Conservation (phyloP, 768 basidiomycete genomes). For the Psilocybe azurescens region DNA sequence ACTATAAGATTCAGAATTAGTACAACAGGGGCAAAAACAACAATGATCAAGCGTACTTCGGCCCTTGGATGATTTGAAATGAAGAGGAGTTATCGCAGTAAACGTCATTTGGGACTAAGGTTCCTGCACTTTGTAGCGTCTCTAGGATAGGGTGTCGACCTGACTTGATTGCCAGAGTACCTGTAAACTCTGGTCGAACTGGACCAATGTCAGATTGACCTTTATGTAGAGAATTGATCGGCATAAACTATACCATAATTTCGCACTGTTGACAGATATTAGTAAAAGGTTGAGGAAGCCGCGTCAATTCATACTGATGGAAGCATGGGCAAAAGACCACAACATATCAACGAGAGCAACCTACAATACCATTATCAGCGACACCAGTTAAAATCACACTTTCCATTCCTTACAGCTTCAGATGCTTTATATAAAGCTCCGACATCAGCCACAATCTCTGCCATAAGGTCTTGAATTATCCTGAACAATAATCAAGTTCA, state of each 20-base stretch:
- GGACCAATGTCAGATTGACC: background rate
- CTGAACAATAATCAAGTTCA: conserved; percentile 42
- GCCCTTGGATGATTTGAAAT: conserved; percentile 93
- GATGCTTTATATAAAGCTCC: conserved; percentile 89
- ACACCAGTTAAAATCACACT: background rate
- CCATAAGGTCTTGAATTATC: conserved; percentile 80
- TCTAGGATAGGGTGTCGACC: conserved; percentile 92
- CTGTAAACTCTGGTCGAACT: conserved; percentile 94
- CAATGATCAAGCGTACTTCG: conserved; percentile 60
- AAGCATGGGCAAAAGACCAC: conserved; percentile 84
- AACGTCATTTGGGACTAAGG: conserved; percentile 86
- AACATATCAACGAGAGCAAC: conserved; percentile 90
- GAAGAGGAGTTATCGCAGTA: conserved; percentile 84
- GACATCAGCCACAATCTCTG: conserved; percentile 70
- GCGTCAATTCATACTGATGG: conserved; percentile 64
- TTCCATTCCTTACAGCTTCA: conserved; percentile 66
- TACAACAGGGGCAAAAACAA: background rate
- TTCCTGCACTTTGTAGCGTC: conserved; percentile 66
- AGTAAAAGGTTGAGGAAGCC: conserved; percentile 1
- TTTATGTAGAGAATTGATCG: background rate
- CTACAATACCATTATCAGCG: conserved; percentile 42
- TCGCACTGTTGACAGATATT: conserved; percentile 38
- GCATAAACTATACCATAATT: conserved; percentile 43
- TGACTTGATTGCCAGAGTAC: conserved; percentile 85
- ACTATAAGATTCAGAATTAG: conserved; percentile 25